Evolutionary conservation across 148 eudicot species (phyloP), one percentile per base, ranked within the genome.

Genomic region (Rhododendron henanense): DNA sequence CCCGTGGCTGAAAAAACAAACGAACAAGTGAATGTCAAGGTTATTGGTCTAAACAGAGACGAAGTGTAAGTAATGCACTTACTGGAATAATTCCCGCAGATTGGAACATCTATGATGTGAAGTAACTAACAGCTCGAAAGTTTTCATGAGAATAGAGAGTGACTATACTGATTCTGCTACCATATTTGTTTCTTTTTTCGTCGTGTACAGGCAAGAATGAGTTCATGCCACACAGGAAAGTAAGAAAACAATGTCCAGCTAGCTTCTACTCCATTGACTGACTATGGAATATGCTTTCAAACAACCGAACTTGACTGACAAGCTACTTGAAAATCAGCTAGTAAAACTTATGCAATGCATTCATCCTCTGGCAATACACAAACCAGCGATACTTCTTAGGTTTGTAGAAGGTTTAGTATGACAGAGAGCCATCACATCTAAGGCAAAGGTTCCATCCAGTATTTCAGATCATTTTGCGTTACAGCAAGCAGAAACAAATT

Each of bases 1-100:
- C 92, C 87, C 85, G 93, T 48, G 92, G 86, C 96, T 95, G 92
- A n/a, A 75, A 87, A 61, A 57, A n/a, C 47, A 86, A 79, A 23
- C 75, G 10, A 50, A 79, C 84, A 50, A 86, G 16, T 69, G 44
- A 59, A 44, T 47, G 5, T 15, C 78, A 78, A 83, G 63, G 71
- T 21, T 63, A 21, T 61, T 83, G 57, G 65, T 73, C 74, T 21
- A 45, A 19, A 28, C 48, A 83, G 37, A 61, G 23, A 86, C 21
- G 9, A 69, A n/a, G 35, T 69, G 31, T 11, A 55, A 86, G 37
- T 65, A 50, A 69, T n/a, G 41, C 21, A 63, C 16, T 33, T 77
- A 39, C 44, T 23, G 31, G 69, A 79, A 77, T 21, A 84, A 33
- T 63, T 83, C 18, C 51, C 37, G 79, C 44, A 16, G 77, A 45